Percentiles rank a stretch among this genome's conserved stretches.
Conservation (phyloP, 495 filamentous ascomycete genomes). For the Evansstolkia leycettana region DNA sequence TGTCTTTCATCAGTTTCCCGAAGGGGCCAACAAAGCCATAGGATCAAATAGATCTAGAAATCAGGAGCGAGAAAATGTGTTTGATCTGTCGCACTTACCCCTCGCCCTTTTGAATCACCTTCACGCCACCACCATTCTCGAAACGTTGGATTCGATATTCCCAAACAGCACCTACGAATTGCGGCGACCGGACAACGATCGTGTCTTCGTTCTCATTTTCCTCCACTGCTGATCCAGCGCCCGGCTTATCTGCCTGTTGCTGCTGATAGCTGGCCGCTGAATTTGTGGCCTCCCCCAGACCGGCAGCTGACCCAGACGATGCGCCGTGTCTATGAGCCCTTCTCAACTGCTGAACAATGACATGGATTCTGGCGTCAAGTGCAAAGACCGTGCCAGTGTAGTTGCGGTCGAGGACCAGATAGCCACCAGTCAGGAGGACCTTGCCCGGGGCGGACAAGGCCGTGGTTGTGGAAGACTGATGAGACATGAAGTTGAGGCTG, state of each 20-base stretch:
- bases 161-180: slow-evolving; percentile 81
- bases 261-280: slow-evolving; percentile 3
- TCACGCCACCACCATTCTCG: slow-evolving; percentile 59
- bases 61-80: no score
- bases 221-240: slow-evolving; percentile 3
- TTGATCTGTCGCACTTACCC: slow-evolving; percentile 43
- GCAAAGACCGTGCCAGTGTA: slow-evolving; percentile 90
- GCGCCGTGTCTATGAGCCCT: slow-evolving; percentile 18
- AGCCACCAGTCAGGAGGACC: slow-evolving; percentile 87
- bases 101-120: slow-evolving; percentile 59
- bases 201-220: slow-evolving; percentile 29
- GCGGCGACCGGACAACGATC: slow-evolving; percentile 78
- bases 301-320: slow-evolving; percentile 10
- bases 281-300: slow-evolving; percentile 3
- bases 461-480: slow-evolving; percentile 15
- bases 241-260: slow-evolving; percentile 1
- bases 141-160: slow-evolving; percentile 62
- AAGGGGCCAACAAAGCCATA: no score
- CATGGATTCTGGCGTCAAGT: slow-evolving; percentile 86
- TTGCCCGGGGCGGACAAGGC: slow-evolving; percentile 92
- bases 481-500: no score
- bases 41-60: no score
- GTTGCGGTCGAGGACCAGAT: slow-evolving; percentile 79
- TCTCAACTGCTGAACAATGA: slow-evolving; percentile 50
- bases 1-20: slow-evolving; percentile 5